phyloP scores from a whole-genome alignment of 768 basidiomycete genomes.

The Leucosporidium creatinivorum region DNA sequence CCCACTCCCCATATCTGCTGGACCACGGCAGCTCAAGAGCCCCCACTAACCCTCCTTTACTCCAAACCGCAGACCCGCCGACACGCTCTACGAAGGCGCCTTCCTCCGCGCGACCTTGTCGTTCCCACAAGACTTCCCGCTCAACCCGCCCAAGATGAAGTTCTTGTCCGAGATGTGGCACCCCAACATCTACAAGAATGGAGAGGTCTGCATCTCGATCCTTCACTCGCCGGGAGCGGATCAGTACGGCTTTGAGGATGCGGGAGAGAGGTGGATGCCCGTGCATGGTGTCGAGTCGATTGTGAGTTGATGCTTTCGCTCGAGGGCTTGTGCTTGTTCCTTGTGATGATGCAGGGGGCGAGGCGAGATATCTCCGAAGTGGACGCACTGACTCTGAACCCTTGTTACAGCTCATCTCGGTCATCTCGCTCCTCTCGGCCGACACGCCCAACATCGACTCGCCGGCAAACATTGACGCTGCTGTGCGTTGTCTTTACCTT shows the following conservation, averaged over 20 bases:
- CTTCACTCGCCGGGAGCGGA: slow-evolving; percentile 87
- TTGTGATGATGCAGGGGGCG: not conserved
- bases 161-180: slow-evolving; percentile 49
- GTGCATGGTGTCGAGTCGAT: slow-evolving; percentile 97
- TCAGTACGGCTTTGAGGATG: slow-evolving; percentile 88
- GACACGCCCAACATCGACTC: slow-evolving; percentile 86
- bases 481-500: slow-evolving; percentile 41
- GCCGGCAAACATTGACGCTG: slow-evolving; percentile 93
- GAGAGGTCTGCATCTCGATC: slow-evolving; percentile 48
- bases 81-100: slow-evolving; percentile 93
- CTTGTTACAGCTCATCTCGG: slow-evolving; percentile 69
- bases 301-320: slow-evolving; percentile 46
- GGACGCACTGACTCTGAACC: too few species aligned
- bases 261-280: slow-evolving; percentile 94
- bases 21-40: too few species aligned
- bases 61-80: slow-evolving; percentile 71
- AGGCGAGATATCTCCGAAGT: not conserved
- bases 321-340: not conserved
- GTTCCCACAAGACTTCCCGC: slow-evolving; percentile 80
- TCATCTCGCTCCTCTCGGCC: slow-evolving; percentile 89
- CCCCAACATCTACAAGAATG: slow-evolving; percentile 46
- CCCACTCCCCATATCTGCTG: too few species aligned
- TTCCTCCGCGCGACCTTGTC: slow-evolving; percentile 85
- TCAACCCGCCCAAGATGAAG: slow-evolving; percentile 84
- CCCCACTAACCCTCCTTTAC: too few species aligned